Evolutionary conservation across 73 alveolate species (phyloP).

Genomic region (Paramecium sonneborni): DNA sequence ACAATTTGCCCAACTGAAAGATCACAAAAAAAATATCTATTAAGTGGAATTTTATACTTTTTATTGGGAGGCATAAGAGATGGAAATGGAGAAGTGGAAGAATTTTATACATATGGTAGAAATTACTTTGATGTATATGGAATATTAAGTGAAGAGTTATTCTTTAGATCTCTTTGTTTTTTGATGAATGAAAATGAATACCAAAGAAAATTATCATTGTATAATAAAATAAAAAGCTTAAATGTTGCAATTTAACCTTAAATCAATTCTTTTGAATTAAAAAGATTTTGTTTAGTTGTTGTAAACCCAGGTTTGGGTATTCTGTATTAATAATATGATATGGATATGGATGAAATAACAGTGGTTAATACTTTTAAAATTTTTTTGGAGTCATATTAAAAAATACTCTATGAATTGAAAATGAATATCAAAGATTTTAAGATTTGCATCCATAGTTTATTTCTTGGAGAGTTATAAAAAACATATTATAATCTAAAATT

Average conservation of each 20-base stretch:
- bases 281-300: background rate
- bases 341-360: background rate
- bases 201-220: background rate
- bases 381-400: background rate
- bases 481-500: background rate
- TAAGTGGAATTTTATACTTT: background rate
- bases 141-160: background rate
- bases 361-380: background rate
- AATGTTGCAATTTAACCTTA: background rate
- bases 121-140: background rate
- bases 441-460: background rate
- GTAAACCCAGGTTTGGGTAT: background rate
- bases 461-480: background rate
- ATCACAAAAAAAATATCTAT: background rate
- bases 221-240: background rate
- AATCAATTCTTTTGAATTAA: background rate
- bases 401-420: background rate
- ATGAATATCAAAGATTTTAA: background rate
- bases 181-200: background rate
- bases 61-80: background rate
- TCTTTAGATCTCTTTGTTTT: background rate
- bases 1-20: background rate
- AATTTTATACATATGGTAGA: background rate
- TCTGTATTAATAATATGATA: background rate
- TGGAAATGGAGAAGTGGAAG: background rate